Percentiles rank a stretch among this genome's conserved stretches.
Evolutionary conservation across 345 rosid species (phyloP).

Genomic region (Corchorus capsularis): DNA sequence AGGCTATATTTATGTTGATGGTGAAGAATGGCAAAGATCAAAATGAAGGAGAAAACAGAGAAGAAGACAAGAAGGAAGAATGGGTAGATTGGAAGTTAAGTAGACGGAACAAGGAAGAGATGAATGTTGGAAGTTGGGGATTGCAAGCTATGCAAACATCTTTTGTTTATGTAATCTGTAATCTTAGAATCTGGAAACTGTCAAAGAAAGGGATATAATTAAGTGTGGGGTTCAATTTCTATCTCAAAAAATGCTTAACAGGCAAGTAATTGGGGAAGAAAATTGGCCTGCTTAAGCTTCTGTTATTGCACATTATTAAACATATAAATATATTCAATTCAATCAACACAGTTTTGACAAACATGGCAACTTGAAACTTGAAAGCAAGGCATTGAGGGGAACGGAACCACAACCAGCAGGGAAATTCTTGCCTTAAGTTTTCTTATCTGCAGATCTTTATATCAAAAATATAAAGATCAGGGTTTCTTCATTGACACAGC

Average conservation of each 20-base stretch:
- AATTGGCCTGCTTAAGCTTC: no score
- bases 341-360: no score
- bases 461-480: no score
- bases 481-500: no score
- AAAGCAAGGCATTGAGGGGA: no score
- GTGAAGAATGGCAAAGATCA: not conserved
- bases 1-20: not conserved
- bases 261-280: not conserved
- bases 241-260: slow-evolving; percentile 19
- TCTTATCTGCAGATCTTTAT: no score
- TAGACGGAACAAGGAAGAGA: not conserved
- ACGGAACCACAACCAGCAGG: no score
- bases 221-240: not conserved
- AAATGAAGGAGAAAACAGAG: not conserved
- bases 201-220: slow-evolving; percentile 7
- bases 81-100: slow-evolving; percentile 31
- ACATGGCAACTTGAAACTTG: no score
- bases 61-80: not conserved
- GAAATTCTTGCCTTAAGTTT: no score
- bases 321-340: no score
- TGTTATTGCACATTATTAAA: no score
- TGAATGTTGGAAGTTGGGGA: not conserved
- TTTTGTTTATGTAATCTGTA: not conserved
- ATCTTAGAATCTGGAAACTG: slow-evolving; percentile 1
- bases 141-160: slow-evolving; percentile 23